phyloP scores from a whole-genome alignment of 495 filamentous ascomycete genomes.

The Immersiella caudata region DNA sequence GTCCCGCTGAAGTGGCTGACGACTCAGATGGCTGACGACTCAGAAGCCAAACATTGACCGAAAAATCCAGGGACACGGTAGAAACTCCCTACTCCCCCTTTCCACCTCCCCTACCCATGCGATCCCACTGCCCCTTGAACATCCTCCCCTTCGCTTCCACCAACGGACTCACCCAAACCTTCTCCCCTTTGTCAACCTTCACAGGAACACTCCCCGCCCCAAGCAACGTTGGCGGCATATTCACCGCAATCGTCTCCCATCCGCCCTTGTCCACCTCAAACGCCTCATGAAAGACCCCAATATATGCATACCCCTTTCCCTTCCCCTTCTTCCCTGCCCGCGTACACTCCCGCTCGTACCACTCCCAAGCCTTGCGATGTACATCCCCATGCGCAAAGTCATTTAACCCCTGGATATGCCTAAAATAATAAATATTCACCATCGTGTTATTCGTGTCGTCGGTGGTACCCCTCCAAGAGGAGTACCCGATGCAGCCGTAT shows the following conservation, averaged over 20 bases:
- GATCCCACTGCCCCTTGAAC: no score
- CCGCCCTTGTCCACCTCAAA: conserved; percentile 22
- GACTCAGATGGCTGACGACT: no score
- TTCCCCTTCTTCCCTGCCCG: background rate
- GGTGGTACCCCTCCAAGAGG: conserved; percentile 28
- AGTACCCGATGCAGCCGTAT: conserved; percentile 40
- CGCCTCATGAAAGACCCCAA: conserved; percentile 25
- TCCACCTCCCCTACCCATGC: no score
- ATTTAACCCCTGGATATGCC: conserved; percentile 49
- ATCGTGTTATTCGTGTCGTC: conserved; percentile 38
- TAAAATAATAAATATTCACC: conserved; percentile 53
- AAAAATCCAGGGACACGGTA: no score
- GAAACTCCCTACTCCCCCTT: no score
- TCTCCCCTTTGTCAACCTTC: conserved; percentile 8
- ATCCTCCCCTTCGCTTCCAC: conserved; percentile 13
- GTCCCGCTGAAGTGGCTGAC: no score
- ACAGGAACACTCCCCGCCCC: conserved; percentile 2
- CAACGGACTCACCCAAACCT: conserved; percentile 23
- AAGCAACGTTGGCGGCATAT: conserved; percentile 28
- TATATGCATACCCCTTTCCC: conserved; percentile 6
- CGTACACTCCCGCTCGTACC: conserved; percentile 30
- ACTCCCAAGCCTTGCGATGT: conserved; percentile 53
- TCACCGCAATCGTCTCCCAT: conserved; percentile 28
- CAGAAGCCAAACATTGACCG: no score
- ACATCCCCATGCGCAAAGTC: conserved; percentile 51